Conservation (phyloP, 179 eudicot genomes). For the Silene coronaria region DNA sequence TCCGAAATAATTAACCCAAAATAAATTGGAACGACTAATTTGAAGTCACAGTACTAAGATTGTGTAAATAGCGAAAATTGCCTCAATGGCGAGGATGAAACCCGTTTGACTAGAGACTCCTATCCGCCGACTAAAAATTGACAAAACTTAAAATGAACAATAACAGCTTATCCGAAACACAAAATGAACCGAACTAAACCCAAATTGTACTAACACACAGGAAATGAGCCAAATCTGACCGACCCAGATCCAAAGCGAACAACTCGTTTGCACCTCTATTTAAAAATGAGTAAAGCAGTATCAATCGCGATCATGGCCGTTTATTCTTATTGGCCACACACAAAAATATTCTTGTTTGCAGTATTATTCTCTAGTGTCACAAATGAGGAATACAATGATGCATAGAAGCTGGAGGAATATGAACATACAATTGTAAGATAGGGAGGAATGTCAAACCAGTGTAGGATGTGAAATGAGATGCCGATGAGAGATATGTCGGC, state of each 20-base stretch:
- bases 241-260: not conserved
- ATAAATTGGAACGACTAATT: too few relatives aligned
- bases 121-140: too few relatives aligned
- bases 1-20: too few relatives aligned
- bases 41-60: too few relatives aligned
- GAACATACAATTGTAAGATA: not conserved
- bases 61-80: too few relatives aligned
- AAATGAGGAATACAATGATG: not conserved
- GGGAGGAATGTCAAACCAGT: constrained; percentile 7
- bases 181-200: too few relatives aligned
- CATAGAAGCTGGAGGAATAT: constrained; percentile 12
- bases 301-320: constrained; percentile 1
- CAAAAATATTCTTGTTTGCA: not conserved
- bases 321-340: not conserved
- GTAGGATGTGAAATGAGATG: not conserved
- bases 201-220: too few relatives aligned
- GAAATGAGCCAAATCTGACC: too few relatives aligned
- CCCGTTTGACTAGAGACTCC: too few relatives aligned
- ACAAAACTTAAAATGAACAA: too few relatives aligned
- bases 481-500: not conserved
- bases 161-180: too few relatives aligned
- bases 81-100: too few relatives aligned
- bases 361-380: not conserved
- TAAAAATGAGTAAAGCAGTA: constrained; percentile 1
- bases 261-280: not conserved